phyloP scores from a whole-genome alignment of 1,284 basidiomycete species.

The Mycosarcoma maydis region DNA sequence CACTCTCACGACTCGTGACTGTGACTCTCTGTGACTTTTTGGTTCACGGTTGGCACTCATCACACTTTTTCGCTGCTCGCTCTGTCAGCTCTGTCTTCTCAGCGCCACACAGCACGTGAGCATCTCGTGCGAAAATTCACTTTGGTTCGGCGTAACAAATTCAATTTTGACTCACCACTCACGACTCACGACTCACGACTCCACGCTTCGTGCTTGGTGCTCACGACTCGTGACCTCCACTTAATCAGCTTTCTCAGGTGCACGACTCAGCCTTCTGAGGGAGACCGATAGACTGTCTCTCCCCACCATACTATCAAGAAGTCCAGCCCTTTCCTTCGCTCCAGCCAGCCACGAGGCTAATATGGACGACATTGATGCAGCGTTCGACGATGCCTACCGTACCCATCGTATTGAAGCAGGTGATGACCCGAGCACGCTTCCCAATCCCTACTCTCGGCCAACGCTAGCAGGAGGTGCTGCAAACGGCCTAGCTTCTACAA shows the following conservation, averaged over 20 bases:
- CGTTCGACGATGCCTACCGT: slow-evolving; percentile 53
- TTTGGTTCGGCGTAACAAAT: background rate
- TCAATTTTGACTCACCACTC: too few species aligned
- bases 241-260: background rate
- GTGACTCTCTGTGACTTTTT: too few species aligned
- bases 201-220: too few species aligned
- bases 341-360: background rate
- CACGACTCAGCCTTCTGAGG: slow-evolving; percentile 30
- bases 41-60: too few species aligned
- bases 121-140: slow-evolving; percentile 16
- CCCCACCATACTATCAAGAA: too few species aligned
- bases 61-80: too few species aligned
- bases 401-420: slow-evolving; percentile 39
- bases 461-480: background rate
- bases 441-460: slow-evolving; percentile 39
- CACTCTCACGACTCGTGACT: too few species aligned
- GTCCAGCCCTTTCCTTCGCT: too few species aligned
- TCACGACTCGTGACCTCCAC: slow-evolving; percentile 21
- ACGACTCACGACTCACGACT: too few species aligned
- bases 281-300: too few species aligned
- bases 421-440: slow-evolving; percentile 37
- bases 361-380: slow-evolving; percentile 35
- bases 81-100: too few species aligned
- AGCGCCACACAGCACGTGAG: too few species aligned
- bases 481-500: background rate